phyloP scores from a whole-genome alignment of 2,329 filamentous ascomycete genomes.

The Spiromastix sp. region DNA sequence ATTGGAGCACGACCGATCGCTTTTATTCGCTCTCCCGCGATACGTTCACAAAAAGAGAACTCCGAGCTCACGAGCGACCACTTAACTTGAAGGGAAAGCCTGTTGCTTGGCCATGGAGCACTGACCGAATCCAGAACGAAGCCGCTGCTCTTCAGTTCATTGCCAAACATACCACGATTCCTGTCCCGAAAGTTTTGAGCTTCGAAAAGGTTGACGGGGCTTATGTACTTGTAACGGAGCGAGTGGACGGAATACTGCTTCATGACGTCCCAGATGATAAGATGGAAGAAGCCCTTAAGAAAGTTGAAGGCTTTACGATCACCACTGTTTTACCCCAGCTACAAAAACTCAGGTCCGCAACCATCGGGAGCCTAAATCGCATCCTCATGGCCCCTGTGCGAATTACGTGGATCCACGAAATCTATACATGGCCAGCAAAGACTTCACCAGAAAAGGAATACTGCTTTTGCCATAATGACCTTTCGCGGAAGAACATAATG shows the following conservation, averaged over 20 bases:
- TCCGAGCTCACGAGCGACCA: no score
- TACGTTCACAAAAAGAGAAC: conserved; percentile 1
- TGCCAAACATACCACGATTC: conserved; percentile 5
- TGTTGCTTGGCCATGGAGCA: background rate
- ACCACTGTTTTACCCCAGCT: conserved; percentile 1
- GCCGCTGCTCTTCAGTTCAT: conserved; percentile 6
- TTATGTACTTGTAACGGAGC: conserved; percentile 1
- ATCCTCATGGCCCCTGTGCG: background rate
- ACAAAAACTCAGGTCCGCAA: background rate
- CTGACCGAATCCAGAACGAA: conserved; percentile 7
- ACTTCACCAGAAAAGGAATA: background rate
- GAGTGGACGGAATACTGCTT: conserved; percentile 1
- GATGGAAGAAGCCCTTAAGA: conserved; percentile 1
- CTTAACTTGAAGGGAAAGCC: no score
- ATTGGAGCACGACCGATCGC: no score
- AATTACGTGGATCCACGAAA: background rate
- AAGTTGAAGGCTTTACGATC: background rate
- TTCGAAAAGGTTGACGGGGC: background rate
- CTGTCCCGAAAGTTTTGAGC: conserved; percentile 7
- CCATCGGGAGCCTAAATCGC: background rate
- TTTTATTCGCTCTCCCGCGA: no score
- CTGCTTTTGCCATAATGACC: no score
- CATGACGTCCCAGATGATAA: background rate
- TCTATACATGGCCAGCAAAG: background rate
- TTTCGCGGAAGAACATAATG: no score